Evolutionary conservation across 78 protist species (phyloP), one percentile per base, ranked within the genome.

Genomic region (Paulinella micropora): DNA sequence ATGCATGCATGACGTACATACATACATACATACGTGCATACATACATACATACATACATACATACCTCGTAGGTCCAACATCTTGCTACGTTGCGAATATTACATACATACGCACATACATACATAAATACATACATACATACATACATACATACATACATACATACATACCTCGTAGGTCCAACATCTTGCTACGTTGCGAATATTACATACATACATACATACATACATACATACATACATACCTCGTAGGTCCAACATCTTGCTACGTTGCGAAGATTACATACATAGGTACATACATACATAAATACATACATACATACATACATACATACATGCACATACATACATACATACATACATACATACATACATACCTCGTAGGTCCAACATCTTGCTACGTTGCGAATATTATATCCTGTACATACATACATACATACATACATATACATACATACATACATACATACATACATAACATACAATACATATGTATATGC

Each of bases 321-420:
- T n/a, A n/a, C n/a, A n/a, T n/a, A n/a, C n/a, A n/a, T n/a, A n/a
- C n/a, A n/a, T n/a, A n/a, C n/a, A n/a, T n/a, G n/a, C n/a, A 26
- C 37, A 26, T 79, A 26, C 2, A 4, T 79, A n/a, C 32, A n/a
- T 4, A 4, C 32, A 79, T 4, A n/a, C 23, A 26, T n/a, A 26
- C 23, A 26, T 4, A 79, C 23, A 26, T 26, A 79, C 32, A 79
- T 26, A 4, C 23, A 4, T 41, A 94, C 83, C 90, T 96, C 98
- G 81, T 95, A 91, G 31, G 98, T 83, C 99, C 99, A 98, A 88
- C 99, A 97, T 9, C 99, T 93, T 0, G 99, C 98, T 0, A 96
- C 98, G 73, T 97, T 97, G 41, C 97, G 92, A n/a, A 96, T 92
- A 0, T 98, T 97, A 90, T 98, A 98, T 34, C 99, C 99, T 51